A percentile compares a stretch with the other conserved stretches of the same genome.
These are phyloP conservation scores for Eleusine indica DNA, from an alignment of 176 grass and related monocot species.

Conservation along the genomic window DNA sequence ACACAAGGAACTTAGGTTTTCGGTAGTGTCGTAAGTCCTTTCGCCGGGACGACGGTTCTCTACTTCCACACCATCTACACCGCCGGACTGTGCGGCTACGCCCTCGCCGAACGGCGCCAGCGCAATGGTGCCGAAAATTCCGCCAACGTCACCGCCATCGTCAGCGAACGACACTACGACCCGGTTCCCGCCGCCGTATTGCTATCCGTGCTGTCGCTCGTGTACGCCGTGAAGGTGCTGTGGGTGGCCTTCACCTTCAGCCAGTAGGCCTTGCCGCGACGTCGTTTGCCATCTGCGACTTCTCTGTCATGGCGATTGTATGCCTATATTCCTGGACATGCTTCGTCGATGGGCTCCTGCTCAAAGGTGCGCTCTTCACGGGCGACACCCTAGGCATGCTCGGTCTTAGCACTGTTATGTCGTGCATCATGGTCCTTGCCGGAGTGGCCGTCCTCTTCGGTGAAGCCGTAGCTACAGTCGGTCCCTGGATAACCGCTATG, in stretches of 20 bases:
- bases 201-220: not conserved
- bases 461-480: not conserved
- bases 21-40: not conserved
- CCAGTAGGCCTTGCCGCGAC: not conserved
- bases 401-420: no score
- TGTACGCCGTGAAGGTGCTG: not conserved
- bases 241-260: not conserved
- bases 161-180: no score
- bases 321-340: not conserved
- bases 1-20: no score
- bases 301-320: not conserved
- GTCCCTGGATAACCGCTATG: not conserved
- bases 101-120: not conserved
- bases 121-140: not conserved
- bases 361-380: not conserved
- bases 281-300: not conserved
- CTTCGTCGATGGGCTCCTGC: not conserved
- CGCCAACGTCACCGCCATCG: no score
- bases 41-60: not conserved
- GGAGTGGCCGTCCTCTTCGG: not conserved
- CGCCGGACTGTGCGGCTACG: not conserved
- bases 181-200: no score
- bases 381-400: not conserved
- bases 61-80: not conserved
- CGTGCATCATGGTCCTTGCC: not conserved